phyloP scores from a whole-genome alignment of 2,329 filamentous ascomycete genomes.

The Aspergillus sp. region DNA sequence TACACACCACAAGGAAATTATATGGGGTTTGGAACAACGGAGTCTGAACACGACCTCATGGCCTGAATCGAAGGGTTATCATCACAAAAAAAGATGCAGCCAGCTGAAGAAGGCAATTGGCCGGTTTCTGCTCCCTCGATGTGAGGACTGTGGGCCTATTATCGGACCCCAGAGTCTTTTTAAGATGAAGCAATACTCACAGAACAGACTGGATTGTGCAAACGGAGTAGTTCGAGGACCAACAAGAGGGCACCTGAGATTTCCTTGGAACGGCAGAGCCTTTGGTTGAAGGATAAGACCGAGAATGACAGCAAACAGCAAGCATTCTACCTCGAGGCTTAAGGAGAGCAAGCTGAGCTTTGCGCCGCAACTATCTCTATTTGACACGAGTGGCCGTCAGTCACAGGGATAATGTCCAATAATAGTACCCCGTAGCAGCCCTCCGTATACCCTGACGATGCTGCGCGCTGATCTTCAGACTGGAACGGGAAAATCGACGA shows the following conservation, averaged over 20 bases:
- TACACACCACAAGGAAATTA: neutral
- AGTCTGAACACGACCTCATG: neutral
- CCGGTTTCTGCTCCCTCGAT: neutral
- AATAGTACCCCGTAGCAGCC: too few relatives aligned
- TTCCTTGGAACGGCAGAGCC: neutral
- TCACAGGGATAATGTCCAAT: neutral
- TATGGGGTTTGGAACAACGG: neutral
- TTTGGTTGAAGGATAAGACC: neutral
- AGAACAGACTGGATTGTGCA: neutral
- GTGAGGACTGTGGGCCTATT: neutral
- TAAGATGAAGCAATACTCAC: neutral
- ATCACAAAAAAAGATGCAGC: neutral
- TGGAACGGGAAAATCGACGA: neutral
- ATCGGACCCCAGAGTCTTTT: neutral
- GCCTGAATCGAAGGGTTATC: neutral
- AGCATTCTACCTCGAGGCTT: neutral
- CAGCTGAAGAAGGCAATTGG: neutral
- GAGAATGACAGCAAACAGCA: too few relatives aligned
- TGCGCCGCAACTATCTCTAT: neutral
- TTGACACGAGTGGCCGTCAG: neutral
- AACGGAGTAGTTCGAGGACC: neutral
- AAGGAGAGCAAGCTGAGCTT: neutral
- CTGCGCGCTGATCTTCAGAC: neutral
- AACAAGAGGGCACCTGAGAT: neutral
- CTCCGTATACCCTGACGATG: neutral